Percentiles rank a stretch among this genome's conserved stretches.
Conservation (phyloP, 768 basidiomycete species). For the Sporobolomyces roseus region DNA sequence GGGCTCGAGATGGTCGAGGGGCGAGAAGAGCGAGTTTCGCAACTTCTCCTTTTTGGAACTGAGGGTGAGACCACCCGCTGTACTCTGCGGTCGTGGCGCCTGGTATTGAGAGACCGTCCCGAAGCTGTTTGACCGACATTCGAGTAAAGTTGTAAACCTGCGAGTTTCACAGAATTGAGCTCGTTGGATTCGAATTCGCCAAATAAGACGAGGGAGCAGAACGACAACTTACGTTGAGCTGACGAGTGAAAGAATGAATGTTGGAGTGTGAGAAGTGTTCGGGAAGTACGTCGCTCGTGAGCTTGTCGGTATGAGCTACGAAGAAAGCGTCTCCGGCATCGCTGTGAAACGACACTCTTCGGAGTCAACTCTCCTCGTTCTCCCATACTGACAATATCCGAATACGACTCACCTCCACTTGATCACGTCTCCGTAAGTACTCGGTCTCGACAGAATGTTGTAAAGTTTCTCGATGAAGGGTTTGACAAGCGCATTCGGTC, state of each 20-base stretch:
- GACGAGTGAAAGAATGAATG: conserved; percentile 32
- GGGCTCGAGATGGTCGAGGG: conserved; percentile 25
- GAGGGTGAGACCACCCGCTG: conserved; percentile 16
- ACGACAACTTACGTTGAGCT: neutral
- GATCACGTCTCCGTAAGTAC: neutral
- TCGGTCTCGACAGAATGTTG: conserved; percentile 1
- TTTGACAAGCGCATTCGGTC: conserved; percentile 11
- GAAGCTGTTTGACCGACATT: conserved; percentile 7
- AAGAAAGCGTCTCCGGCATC: conserved; percentile 16
- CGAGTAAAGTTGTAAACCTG: conserved; percentile 32
- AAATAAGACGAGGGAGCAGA: too few relatives aligned
- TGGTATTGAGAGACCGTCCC: conserved; percentile 3
- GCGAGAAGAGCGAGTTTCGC: neutral
- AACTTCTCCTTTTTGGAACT: conserved; percentile 6
- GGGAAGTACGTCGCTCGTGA: conserved; percentile 14
- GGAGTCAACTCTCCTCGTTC: too few relatives aligned
- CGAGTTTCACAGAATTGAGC: neutral
- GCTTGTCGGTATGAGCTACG: conserved; percentile 20
- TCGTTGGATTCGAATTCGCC: too few relatives aligned
- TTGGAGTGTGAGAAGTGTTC: conserved; percentile 16
- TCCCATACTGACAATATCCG: too few relatives aligned
- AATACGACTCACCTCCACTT: neutral
- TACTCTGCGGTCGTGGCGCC: conserved; percentile 14
- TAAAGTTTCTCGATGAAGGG: conserved; percentile 24
- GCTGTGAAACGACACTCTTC: neutral